Conservation (phyloP, 169 alveolate species). For the Cryptosporidium muris region DNA sequence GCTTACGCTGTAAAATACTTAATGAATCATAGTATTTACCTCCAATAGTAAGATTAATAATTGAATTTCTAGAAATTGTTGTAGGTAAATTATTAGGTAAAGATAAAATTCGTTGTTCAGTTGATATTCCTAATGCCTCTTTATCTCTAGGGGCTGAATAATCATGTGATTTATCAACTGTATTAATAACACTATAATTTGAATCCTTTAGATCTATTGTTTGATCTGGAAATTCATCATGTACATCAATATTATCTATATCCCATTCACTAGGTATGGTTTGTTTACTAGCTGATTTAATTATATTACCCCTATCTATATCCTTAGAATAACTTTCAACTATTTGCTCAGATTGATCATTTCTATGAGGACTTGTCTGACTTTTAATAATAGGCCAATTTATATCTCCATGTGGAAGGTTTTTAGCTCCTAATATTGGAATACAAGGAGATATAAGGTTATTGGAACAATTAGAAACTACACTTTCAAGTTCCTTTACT, state of each 20-base stretch:
- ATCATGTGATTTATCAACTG: background rate
- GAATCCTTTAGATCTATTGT: background rate
- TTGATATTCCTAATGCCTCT: constrained; percentile 1
- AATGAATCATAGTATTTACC: constrained; percentile 56
- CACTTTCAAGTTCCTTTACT: constrained; percentile 8
- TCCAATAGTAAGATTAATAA: constrained; percentile 24
- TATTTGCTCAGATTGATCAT: too few relatives aligned
- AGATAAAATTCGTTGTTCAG: constrained; percentile 26
- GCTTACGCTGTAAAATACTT: constrained; percentile 14
- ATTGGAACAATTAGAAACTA: background rate
- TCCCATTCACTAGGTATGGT: constrained; percentile 42
- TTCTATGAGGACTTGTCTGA: background rate
- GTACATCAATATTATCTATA: constrained; percentile 57
- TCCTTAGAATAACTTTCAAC: too few relatives aligned
- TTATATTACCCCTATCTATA: too few relatives aligned
- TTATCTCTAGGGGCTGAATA: background rate
- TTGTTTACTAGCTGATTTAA: too few relatives aligned
- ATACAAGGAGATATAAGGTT: constrained; percentile 39
- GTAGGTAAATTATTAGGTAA: constrained; percentile 39
- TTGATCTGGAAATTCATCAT: constrained; percentile 24
- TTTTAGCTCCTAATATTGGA: constrained; percentile 42
- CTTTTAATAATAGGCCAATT: constrained; percentile 50
- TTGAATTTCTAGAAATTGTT: constrained; percentile 45
- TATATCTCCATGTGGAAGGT: constrained; percentile 19
- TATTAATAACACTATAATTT: background rate